Evolutionary conservation across 139 green algal genomes (phyloP).

Genomic region (Diplosphaera chodatii): DNA sequence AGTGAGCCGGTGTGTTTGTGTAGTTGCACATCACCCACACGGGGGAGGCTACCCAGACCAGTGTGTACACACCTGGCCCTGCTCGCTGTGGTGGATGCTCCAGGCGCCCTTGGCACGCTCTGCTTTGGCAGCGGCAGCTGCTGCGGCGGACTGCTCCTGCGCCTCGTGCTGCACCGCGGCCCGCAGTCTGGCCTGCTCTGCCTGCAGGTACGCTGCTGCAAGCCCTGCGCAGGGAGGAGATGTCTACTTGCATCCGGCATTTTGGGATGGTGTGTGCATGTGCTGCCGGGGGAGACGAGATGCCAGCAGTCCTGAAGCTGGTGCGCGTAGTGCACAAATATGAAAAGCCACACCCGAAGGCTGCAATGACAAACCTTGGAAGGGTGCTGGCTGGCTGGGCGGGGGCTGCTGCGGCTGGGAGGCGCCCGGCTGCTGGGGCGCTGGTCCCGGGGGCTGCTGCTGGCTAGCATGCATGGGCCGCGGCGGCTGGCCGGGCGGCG

Average conservation of each 20-base stretch:
- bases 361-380: no score
- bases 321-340: not conserved
- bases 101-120: slow-evolving; percentile 13
- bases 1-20: no score
- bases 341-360: no score
- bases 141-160: slow-evolving; percentile 8
- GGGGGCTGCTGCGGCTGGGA: not conserved
- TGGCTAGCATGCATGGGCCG: not conserved
- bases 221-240: not conserved
- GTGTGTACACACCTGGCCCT: slow-evolving; percentile 48
- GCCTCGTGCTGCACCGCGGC: slow-evolving; percentile 9
- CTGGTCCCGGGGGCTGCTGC: not conserved
- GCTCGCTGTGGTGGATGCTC: slow-evolving; percentile 51
- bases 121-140: slow-evolving; percentile 4
- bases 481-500: not conserved
- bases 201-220: not conserved
- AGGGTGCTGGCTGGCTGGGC: not conserved
- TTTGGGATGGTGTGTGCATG: no score
- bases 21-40: no score
- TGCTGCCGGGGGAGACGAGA: no score
- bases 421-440: not conserved
- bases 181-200: not conserved
- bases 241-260: no score
- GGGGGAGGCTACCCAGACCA: no score
- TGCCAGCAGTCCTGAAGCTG: not conserved